A percentile compares a stretch with the other conserved stretches of the same genome.
Conservation (phyloP, 257 asterid species). For the Handroanthus guayacan region DNA sequence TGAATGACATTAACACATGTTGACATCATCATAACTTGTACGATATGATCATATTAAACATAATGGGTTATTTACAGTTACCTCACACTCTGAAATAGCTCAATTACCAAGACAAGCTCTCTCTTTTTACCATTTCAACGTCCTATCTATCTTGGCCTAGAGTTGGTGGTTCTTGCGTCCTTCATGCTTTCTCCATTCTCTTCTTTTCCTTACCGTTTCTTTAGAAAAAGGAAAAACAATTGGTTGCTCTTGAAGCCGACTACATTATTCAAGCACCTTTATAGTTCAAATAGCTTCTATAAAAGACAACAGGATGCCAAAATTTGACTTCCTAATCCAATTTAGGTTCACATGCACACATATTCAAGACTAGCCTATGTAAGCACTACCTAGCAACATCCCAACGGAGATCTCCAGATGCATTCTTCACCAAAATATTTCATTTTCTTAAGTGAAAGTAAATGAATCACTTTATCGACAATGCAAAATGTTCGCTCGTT, state of each 20-base stretch:
- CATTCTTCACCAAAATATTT: background rate
- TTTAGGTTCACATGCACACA: conserved; percentile 6
- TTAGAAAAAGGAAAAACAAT: background rate
- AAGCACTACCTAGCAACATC: conserved; percentile 5
- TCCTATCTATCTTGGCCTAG: background rate
- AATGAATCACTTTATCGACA: background rate
- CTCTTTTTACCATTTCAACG: background rate
- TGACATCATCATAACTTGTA: background rate
- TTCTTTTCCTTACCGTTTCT: background rate
- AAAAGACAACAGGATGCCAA: background rate
- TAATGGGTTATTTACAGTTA: no score
- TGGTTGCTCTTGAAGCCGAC: background rate
- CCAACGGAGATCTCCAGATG: background rate
- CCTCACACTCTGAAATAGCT: no score
- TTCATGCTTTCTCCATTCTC: background rate
- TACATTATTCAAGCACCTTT: background rate
- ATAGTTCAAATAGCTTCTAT: background rate
- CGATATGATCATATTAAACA: background rate
- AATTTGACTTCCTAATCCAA: background rate
- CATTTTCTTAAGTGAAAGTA: background rate
- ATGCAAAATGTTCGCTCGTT: background rate
- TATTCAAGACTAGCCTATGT: background rate
- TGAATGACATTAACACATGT: background rate
- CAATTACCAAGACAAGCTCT: background rate
- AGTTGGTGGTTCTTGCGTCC: background rate